Evolutionary conservation across 371 early-diverging fungal species (phyloP).

Genomic region (Saksenaea oblongispora): DNA sequence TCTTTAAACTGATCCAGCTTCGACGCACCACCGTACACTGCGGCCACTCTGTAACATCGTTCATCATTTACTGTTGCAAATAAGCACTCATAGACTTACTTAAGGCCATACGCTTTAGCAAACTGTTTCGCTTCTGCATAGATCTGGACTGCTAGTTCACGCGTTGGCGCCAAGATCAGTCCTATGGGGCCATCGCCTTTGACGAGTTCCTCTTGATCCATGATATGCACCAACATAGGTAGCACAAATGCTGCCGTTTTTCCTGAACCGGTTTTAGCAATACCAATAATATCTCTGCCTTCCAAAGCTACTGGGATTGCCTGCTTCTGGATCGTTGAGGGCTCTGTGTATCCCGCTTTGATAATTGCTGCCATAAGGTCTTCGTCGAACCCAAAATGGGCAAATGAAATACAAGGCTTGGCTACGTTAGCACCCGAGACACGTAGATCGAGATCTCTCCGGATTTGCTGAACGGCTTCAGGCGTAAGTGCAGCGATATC

Average conservation of each 20-base stretch:
- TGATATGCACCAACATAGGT: conserved; percentile 89
- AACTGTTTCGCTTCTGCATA: conserved; percentile 79
- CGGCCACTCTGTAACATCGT: conserved; percentile 50
- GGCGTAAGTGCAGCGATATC: conserved; percentile 65
- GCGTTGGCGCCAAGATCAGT: conserved; percentile 79
- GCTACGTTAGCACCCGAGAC: conserved; percentile 66
- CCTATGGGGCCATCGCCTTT: conserved; percentile 78
- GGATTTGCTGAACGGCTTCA: conserved; percentile 58
- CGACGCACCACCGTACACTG: conserved; percentile 91
- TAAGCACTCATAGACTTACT: conserved; percentile 20
- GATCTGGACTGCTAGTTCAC: conserved; percentile 92
- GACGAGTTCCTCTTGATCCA: conserved; percentile 74
- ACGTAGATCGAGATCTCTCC: conserved; percentile 60
- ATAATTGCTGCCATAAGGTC: conserved; percentile 65
- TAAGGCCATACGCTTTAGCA: conserved; percentile 73
- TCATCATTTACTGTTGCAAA: neutral
- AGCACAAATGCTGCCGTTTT: conserved; percentile 77
- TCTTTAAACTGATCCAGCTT: conserved; percentile 89
- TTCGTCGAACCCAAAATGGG: conserved; percentile 83
- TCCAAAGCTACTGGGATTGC: conserved; percentile 76
- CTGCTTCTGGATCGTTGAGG: conserved; percentile 83
- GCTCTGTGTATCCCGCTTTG: conserved; percentile 66
- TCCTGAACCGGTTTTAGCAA: conserved; percentile 88
- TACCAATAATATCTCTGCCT: conserved; percentile 85
- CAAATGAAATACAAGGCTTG: conserved; percentile 87